Conservation (phyloP, 2,329 filamentous ascomycete genomes). For the Aspergillus ochraceoroseus region DNA sequence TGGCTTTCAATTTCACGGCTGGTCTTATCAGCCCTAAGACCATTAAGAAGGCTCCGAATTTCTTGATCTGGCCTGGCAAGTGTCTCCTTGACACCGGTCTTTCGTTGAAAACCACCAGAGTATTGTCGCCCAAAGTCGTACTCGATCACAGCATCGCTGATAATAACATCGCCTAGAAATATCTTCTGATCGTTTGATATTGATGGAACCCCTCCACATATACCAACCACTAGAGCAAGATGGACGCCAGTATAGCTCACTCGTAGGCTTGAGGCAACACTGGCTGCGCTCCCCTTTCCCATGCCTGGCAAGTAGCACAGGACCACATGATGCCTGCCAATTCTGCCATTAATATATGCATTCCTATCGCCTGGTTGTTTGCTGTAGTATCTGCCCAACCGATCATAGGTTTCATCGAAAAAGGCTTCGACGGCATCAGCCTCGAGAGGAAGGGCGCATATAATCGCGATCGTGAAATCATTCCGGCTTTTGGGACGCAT, state of each 20-base stretch:
- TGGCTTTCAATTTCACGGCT: neutral
- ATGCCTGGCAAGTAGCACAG: neutral
- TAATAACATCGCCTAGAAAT: slow-evolving; percentile 5
- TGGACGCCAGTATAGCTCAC: neutral
- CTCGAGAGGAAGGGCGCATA: neutral
- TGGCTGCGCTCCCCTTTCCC: slow-evolving; percentile 6
- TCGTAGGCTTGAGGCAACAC: neutral
- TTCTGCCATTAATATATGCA: neutral
- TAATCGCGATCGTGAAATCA: neutral
- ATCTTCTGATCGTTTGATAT: neutral
- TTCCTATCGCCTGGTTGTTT: neutral
- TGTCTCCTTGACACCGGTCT: neutral
- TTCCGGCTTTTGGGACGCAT: too few species aligned
- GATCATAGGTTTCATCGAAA: slow-evolving; percentile 2
- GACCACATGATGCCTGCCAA: neutral
- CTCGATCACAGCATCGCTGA: neutral
- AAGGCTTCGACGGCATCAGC: slow-evolving; percentile 4
- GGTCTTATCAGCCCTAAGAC: neutral
- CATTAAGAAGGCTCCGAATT: neutral
- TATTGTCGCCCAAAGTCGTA: slow-evolving; percentile 4
- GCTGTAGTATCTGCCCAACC: neutral
- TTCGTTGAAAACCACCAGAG: slow-evolving; percentile 1
- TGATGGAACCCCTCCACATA: slow-evolving; percentile 2
- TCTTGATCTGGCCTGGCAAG: neutral
- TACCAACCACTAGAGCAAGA: neutral